A percentile compares a stretch with the other conserved stretches of the same genome.
phyloP scores from a whole-genome alignment of 345 rosid genomes.

The Arabis alpina region DNA sequence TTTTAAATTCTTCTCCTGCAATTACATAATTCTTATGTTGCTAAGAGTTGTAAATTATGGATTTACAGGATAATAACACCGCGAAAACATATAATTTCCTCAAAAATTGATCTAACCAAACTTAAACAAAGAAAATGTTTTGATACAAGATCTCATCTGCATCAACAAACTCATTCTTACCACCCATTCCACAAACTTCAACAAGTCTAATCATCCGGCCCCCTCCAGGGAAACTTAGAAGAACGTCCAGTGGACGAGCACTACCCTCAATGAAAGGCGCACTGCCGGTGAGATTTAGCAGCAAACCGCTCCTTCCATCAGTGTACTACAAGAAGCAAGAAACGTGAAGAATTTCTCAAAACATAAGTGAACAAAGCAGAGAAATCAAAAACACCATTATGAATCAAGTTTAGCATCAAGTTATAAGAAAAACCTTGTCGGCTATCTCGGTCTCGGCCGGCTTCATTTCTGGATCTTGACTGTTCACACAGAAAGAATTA shows the following conservation, averaged over 20 bases:
- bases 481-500: conserved; percentile 20
- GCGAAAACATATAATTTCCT: neutral
- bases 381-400: conserved; percentile 67
- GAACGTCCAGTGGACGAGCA: no score
- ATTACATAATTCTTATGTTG: conserved; percentile 12
- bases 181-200: no score
- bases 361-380: conserved; percentile 46
- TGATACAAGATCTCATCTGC: conserved; percentile 59
- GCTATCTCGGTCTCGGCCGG: conserved; percentile 89
- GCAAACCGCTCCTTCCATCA: no score
- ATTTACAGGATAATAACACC: no score
- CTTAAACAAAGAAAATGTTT: neutral
- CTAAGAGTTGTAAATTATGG: neutral
- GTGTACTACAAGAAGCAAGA: conserved; percentile 39
- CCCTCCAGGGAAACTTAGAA: conserved; percentile 48
- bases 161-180: conserved; percentile 75
- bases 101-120: neutral
- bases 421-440: conserved; percentile 69
- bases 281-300: no score
- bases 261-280: no score
- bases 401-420: conserved; percentile 79
- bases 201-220: no score
- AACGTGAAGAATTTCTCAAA: conserved; percentile 19
- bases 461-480: conserved; percentile 86
- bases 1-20: conserved; percentile 38